Percentiles rank a stretch among this genome's conserved stretches.
Conservation (phyloP, 208 protist species). For the Kentomonas sorsogonicus region DNA sequence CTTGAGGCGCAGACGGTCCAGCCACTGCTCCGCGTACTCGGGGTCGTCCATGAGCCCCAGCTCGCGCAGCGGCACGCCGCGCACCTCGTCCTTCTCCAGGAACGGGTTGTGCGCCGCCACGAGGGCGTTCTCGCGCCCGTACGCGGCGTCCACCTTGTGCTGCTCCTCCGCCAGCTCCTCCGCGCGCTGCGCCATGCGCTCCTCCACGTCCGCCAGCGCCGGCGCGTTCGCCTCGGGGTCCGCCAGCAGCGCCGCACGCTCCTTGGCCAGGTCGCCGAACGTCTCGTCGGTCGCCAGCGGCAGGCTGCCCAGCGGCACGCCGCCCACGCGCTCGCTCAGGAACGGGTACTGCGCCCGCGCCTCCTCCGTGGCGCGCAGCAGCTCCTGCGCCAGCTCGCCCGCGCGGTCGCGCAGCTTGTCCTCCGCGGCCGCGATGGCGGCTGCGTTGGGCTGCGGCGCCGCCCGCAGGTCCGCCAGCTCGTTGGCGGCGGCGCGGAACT, state of each 20-base stretch:
- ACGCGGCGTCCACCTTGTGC: conserved; percentile 19
- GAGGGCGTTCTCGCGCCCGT: conserved; percentile 17
- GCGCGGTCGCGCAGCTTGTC: conserved; percentile 10
- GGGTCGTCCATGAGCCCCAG: conserved; percentile 20
- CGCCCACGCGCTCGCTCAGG: conserved; percentile 31
- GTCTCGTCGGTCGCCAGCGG: conserved; percentile 23
- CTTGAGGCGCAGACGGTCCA: conserved; percentile 19
- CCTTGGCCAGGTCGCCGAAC: conserved; percentile 18
- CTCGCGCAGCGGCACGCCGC: conserved; percentile 24
- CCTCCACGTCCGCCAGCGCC: background rate
- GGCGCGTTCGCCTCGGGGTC: conserved; percentile 14
- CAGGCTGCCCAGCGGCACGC: conserved; percentile 36
- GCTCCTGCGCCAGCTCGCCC: conserved; percentile 11
- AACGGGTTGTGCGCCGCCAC: conserved; percentile 37
- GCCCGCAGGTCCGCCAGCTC: conserved; percentile 17
- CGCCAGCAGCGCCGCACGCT: conserved; percentile 19
- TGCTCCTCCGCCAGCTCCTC: conserved; percentile 15
- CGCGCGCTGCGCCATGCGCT: conserved; percentile 11
- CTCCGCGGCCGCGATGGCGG: conserved; percentile 11
- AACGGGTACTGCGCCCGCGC: conserved; percentile 43
- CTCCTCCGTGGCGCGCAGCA: conserved; percentile 17
- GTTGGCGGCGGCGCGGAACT: conserved; percentile 16
- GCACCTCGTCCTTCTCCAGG: conserved; percentile 23
- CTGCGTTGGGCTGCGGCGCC: conserved; percentile 1
- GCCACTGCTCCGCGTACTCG: conserved; percentile 21